Conservation (phyloP, 2,329 filamentous ascomycete genomes). For the Hawksworthiomyces lignivorus region DNA sequence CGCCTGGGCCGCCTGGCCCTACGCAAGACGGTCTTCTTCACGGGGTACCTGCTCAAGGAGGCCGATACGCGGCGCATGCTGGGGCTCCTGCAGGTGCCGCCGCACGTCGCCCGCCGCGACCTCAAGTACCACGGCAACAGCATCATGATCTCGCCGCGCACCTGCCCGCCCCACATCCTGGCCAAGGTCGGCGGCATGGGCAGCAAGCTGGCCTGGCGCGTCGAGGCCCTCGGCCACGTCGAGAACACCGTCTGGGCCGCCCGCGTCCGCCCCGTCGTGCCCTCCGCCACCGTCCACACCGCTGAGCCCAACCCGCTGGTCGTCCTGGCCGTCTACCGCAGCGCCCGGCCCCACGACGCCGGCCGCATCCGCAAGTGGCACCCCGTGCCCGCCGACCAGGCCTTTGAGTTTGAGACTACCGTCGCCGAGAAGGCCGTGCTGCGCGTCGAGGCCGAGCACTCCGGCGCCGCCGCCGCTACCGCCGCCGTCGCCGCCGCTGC, state of each 20-base stretch:
- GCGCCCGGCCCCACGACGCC: constrained; percentile 70
- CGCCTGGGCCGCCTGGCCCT: constrained; percentile 51
- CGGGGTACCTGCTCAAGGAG: constrained; percentile 75
- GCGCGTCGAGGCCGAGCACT: constrained; percentile 65
- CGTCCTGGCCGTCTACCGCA: constrained; percentile 72
- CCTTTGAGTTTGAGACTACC: constrained; percentile 70
- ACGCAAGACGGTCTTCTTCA: constrained; percentile 84
- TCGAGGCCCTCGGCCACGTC: constrained; percentile 65
- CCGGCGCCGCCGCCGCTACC: neutral
- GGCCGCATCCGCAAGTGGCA: constrained; percentile 78
- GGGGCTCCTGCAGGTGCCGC: constrained; percentile 58
- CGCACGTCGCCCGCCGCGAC: constrained; percentile 51
- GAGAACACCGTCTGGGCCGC: constrained; percentile 87
- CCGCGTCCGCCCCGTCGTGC: constrained; percentile 63
- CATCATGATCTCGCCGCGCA: constrained; percentile 79
- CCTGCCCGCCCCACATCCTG: constrained; percentile 63
- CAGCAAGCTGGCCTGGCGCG: constrained; percentile 74
- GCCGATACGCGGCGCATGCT: constrained; percentile 66
- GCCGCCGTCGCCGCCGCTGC: too few species aligned
- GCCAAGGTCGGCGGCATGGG: constrained; percentile 83
- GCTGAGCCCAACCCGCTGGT: constrained; percentile 73
- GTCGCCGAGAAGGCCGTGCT: constrained; percentile 83
- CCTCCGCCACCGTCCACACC: constrained; percentile 52
- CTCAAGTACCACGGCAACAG: constrained; percentile 80
- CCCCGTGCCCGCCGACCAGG: constrained; percentile 60